Base-by-base conservation (phyloP, 2,329 filamentous ascomycete genomes). In the Calonectria henricotiae region DNA sequence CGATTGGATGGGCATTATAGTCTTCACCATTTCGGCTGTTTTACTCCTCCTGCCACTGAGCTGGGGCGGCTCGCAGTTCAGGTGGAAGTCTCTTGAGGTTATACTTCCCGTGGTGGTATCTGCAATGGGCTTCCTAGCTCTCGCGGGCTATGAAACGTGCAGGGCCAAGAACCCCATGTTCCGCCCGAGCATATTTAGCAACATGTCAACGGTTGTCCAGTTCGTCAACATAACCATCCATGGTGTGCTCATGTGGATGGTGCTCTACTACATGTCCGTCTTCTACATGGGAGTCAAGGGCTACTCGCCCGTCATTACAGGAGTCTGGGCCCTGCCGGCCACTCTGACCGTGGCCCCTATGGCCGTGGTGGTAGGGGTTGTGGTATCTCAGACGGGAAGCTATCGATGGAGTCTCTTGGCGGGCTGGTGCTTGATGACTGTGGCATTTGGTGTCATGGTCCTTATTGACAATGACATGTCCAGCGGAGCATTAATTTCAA, bases 291-390 rank as follows among this genome's bases (percentile, higher is more conserved):
- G 71, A 1, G 70, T 79, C 62, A 77, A 75, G 55, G 60, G 63
- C 17, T 67, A 71, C 20, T 65, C 73, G 17, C 71, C 77, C 6
- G 61, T 78, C 3, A 73, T 73, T 71, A 74, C 77, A 6, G 77
- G 76, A 9, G 84, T 91, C 0, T 88, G 88, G 17, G 79, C 88
- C 32, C 87, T 92, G 61, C 90, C 90, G 0, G 85, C 90, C 71
- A 89, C 88, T 0, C 87, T 92, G 72, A 91, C 90, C 2, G 88
- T 93, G 11, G 90, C 90, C 0, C 90, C 91, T 0, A 86, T 89
- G 63, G 88, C 88, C 4, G 83, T 91, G 43, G 76, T 88, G 0
- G 86, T 88, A 6, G 91, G 90, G 17, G 77, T 89, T 58, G 69
- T 86, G 5, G 88, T 90, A 51, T 85, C 87, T 5, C 82, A 84